Base-by-base conservation (phyloP, 805 yeast genomes). In the Schwanniomyces vanrijiae region DNA sequence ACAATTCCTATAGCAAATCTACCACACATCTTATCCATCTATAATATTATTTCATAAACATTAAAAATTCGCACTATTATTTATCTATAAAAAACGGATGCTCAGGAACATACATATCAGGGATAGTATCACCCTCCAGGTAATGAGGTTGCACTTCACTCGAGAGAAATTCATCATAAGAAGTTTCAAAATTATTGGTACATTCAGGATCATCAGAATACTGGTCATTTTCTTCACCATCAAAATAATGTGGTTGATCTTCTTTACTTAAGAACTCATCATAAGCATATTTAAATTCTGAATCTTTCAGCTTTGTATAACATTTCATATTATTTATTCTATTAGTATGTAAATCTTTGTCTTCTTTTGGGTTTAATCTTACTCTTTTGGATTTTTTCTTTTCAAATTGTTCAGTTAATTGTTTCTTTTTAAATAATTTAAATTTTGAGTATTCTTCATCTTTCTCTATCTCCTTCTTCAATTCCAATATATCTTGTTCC, bases 11-110 rank as follows among this genome's bases (percentile, higher is more conserved):
- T 58, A 1, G 86, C 78, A 55, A 73, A 83, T 42, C 88, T 60
- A 16, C 88, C 88, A 64, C 88, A 83, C 88, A 83, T 82, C n/a
- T 18, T 37, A 5, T 20, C 24, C 19, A 9, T 8, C 5, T 16
- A 28, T 28, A 28, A 13, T 24, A 24, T 9, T 29, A 29, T 29
- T 29, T 6, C 19, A 16, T 33, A 13, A 13, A 13, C 10, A 29
- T 29, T 29, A 34, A 14, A 35, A 6, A 18, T 35, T 35, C 38
- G 38, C 38, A 35, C 18, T 18, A 10, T 35, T 35, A 35, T 11
- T 19, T 35, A 9, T 35, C 25, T 19, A 20, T 10, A 8, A 22
- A 44, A 6, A 51, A 41, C n/a, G 56, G 54, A 19, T 46, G 43
- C 21, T 54, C 56, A 3, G 55, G 52, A 8, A 46, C 53, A 38